These are phyloP conservation scores for Claviceps digitariae DNA, from an alignment of 2,329 filamentous ascomycete genomes.

Conservation along the genomic window DNA sequence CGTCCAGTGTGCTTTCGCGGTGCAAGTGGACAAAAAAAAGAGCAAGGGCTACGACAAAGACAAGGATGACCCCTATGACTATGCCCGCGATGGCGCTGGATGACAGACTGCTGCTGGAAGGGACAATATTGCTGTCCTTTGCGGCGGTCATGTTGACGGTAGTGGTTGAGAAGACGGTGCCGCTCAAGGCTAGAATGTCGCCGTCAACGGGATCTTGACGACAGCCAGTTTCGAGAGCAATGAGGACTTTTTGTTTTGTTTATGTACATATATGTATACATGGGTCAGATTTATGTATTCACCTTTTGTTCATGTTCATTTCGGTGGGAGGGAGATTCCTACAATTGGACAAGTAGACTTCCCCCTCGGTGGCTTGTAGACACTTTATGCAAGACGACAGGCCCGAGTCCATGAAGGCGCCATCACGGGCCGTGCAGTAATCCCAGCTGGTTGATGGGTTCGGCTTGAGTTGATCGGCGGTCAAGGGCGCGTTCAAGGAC, in stretches of 20 bases:
- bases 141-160: not conserved
- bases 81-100: constrained; percentile 41
- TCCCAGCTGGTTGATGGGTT: not conserved
- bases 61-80: constrained; percentile 29
- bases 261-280: too few species aligned
- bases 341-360: not conserved
- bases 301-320: too few species aligned
- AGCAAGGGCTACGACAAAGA: constrained; percentile 26
- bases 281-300: too few species aligned
- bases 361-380: not conserved
- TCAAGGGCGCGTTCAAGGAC: not conserved
- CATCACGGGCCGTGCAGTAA: not conserved
- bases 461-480: not conserved
- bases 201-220: not conserved
- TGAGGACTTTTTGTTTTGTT: not conserved
- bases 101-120: constrained; percentile 21
- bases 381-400: not conserved
- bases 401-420: not conserved
- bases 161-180: not conserved
- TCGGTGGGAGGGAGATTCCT: too few species aligned
- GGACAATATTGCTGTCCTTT: constrained; percentile 13
- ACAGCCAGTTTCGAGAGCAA: not conserved
- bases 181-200: not conserved
- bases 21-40: constrained; percentile 37
- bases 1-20: constrained; percentile 23